Percentiles rank a stretch among this genome's conserved stretches.
phyloP scores from a whole-genome alignment of 768 basidiomycete genomes.

The Dacryopinax spathularia region DNA sequence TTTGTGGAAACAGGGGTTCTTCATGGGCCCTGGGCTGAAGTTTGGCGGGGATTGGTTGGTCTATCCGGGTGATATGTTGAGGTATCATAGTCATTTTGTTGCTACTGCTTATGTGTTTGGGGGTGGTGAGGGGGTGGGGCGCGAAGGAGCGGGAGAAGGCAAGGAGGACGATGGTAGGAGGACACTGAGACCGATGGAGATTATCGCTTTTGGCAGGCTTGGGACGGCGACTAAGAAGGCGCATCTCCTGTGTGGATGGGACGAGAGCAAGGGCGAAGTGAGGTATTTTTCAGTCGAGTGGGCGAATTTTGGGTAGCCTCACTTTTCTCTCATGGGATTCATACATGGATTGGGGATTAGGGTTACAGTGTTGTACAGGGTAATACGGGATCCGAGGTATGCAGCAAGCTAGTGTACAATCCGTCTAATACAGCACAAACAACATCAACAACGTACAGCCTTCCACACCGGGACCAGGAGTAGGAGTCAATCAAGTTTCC shows the following conservation, averaged over 20 bases:
- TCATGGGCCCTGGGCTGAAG: slow-evolving; percentile 77
- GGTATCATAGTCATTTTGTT: not conserved
- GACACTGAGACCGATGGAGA: slow-evolving; percentile 73
- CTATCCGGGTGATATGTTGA: slow-evolving; percentile 61
- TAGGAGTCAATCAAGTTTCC: not conserved
- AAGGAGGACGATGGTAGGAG: too few relatives aligned
- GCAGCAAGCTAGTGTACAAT: not conserved
- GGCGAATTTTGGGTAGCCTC: slow-evolving; percentile 66
- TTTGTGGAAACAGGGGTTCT: slow-evolving; percentile 72
- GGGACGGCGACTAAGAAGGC: slow-evolving; percentile 97
- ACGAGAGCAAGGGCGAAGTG: slow-evolving; percentile 50
- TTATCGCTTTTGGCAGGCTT: slow-evolving; percentile 86
- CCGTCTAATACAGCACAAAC: too few relatives aligned
- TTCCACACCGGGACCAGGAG: not conserved
- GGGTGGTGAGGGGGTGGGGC: slow-evolving; percentile 15
- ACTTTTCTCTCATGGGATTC: not conserved
- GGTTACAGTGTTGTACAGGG: not conserved
- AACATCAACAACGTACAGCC: too few relatives aligned
- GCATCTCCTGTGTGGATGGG: slow-evolving; percentile 80
- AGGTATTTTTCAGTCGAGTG: slow-evolving; percentile 76
- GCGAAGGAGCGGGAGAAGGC: too few relatives aligned
- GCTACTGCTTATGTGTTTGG: not conserved
- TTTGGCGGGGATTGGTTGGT: slow-evolving; percentile 95
- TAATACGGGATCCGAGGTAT: not conserved
- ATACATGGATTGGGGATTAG: too few relatives aligned